These are phyloP conservation scores for Fusarium palustre DNA, from an alignment of 2,329 filamentous ascomycete species.

Conservation along the genomic window DNA sequence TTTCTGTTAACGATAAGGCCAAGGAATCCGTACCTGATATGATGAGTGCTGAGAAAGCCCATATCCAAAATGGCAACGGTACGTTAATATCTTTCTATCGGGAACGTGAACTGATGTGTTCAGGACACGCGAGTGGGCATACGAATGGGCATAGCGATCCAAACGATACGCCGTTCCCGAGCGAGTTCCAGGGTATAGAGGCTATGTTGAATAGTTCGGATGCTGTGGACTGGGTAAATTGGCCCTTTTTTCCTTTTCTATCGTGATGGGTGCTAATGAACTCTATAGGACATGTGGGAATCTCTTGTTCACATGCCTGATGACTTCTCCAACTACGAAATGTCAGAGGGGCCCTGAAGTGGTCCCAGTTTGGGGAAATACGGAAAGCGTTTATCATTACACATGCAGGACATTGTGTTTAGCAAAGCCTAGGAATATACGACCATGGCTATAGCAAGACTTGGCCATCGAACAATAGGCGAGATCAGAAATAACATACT, in stretches of 20 bases:
- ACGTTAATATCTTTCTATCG: fast-evolving
- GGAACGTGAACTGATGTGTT: background rate
- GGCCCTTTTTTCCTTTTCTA: fast-evolving
- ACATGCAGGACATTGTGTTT: background rate
- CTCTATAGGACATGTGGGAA: constrained; percentile 25
- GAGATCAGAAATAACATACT: too few relatives aligned
- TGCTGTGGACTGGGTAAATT: constrained; percentile 36
- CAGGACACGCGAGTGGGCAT: background rate
- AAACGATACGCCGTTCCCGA: background rate
- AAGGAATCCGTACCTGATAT: background rate
- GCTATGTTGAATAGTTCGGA: constrained; percentile 31
- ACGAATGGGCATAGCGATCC: background rate
- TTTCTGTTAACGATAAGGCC: background rate
- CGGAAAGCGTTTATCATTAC: too few relatives aligned
- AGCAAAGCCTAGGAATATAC: background rate
- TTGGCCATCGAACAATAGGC: background rate
- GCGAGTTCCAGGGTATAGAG: constrained; percentile 24
- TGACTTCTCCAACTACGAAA: constrained; percentile 16
- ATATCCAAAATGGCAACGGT: background rate
- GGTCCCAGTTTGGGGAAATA: too few relatives aligned
- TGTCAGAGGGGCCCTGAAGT: background rate
- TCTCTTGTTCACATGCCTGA: constrained; percentile 31
- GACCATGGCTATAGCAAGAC: too few relatives aligned
- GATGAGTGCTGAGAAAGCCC: background rate
- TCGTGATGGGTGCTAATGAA: background rate